A percentile compares a stretch with the other conserved stretches of the same genome.
Conservation (phyloP, 495 filamentous ascomycete genomes). For the Aspergillus wentii region DNA sequence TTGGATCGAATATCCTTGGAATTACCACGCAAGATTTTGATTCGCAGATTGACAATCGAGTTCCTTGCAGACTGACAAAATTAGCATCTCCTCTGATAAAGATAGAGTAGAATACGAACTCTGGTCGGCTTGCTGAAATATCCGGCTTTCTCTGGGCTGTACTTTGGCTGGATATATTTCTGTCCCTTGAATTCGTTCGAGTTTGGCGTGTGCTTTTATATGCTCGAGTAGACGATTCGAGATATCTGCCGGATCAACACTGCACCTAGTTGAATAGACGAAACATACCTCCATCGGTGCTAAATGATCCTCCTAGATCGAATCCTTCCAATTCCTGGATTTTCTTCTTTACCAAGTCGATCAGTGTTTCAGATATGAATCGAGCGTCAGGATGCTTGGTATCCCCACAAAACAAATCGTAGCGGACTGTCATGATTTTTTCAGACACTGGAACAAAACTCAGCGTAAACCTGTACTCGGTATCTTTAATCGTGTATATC, state of each 20-base stretch:
- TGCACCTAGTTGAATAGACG: constrained; percentile 1
- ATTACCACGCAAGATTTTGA: constrained; percentile 7
- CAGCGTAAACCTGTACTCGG: constrained; percentile 12
- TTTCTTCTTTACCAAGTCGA: constrained; percentile 1
- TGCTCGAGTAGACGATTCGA: no score
- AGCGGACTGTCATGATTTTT: constrained; percentile 14
- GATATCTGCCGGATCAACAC: no score
- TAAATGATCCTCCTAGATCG: no score
- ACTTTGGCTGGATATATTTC: constrained; percentile 26
- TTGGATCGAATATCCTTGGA: no score
- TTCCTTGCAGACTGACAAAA: constrained; percentile 27
- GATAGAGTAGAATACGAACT: constrained; percentile 12
- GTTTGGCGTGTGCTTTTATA: constrained; percentile 23
- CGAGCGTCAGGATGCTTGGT: not conserved
- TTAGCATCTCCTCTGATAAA: not conserved
- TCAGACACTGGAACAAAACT: constrained; percentile 14
- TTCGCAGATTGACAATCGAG: constrained; percentile 18
- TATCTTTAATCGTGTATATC: constrained; percentile 8
- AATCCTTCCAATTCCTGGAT: constrained; percentile 8
- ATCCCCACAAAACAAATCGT: constrained; percentile 13
- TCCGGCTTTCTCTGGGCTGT: constrained; percentile 22
- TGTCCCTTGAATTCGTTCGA: constrained; percentile 19
- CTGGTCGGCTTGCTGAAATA: constrained; percentile 32
- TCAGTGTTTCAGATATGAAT: not conserved
- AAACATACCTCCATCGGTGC: constrained; percentile 6